Evolutionary conservation across 116 monocot genomes (phyloP).

Genomic region (Posidonia oceanica): DNA sequence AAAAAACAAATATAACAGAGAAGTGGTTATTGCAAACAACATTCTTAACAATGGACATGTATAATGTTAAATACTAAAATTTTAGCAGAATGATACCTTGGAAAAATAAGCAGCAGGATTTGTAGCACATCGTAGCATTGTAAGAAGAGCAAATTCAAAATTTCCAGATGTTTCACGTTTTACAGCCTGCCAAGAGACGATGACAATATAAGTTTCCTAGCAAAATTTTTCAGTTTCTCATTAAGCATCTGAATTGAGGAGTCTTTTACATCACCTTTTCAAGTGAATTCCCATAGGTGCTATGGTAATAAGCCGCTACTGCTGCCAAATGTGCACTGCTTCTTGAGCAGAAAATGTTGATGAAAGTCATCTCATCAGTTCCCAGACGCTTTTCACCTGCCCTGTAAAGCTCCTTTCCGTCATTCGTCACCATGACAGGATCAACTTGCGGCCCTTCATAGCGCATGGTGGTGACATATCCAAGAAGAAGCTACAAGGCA

Average conservation of each 20-base stretch:
- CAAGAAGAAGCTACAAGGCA: conserved; percentile 24
- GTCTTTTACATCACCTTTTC: conserved; percentile 33
- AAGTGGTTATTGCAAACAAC: too few relatives aligned
- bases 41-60: too few relatives aligned
- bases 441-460: conserved; percentile 57
- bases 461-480: conserved; percentile 13
- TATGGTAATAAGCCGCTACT: conserved; percentile 48
- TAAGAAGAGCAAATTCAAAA: conserved; percentile 73
- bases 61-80: too few relatives aligned
- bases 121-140: conserved; percentile 68
- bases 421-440: conserved; percentile 33
- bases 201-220: neutral
- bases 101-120: conserved; percentile 77
- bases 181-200: conserved; percentile 30
- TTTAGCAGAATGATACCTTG: conserved; percentile 29
- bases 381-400: conserved; percentile 80
- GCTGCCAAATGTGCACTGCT: conserved; percentile 68
- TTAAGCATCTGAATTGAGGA: too few relatives aligned
- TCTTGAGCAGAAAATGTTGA: conserved; percentile 55
- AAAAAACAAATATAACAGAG: too few relatives aligned
- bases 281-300: conserved; percentile 31
- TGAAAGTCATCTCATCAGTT: conserved; percentile 67
- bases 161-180: conserved; percentile 74
- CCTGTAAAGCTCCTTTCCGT: conserved; percentile 63
- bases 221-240: neutral